Percentiles rank a stretch among this genome's conserved stretches.
These are phyloP conservation scores for Trichoderma hamatum DNA, from an alignment of 2,329 filamentous ascomycete genomes.

Conservation along the genomic window DNA sequence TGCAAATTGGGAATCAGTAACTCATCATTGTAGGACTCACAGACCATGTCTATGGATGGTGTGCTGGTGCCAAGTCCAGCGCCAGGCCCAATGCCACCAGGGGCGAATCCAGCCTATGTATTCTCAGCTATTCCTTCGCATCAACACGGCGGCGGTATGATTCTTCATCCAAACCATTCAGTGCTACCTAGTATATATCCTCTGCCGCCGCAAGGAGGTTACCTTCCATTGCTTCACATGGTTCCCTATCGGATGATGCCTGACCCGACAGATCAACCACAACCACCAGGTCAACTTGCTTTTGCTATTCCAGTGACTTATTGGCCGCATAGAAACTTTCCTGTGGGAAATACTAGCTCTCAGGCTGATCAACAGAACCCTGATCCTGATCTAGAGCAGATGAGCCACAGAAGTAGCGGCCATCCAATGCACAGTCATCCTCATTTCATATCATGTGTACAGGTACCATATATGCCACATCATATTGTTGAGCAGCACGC, in stretches of 20 bases:
- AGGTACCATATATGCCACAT: background rate
- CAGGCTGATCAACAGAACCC: background rate
- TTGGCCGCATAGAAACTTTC: background rate
- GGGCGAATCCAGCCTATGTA: background rate
- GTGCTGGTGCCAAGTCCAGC: background rate
- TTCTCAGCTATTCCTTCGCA: background rate
- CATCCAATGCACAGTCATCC: background rate
- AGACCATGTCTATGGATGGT: background rate
- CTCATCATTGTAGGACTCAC: conserved; percentile 3
- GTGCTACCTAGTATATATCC: background rate
- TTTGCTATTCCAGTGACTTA: background rate
- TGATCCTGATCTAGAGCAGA: background rate
- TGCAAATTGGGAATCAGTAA: background rate
- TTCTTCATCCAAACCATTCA: background rate
- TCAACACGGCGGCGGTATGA: background rate
- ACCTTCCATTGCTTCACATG: conserved; percentile 5
- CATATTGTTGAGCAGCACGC: background rate
- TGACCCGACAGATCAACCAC: background rate
- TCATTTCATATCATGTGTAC: background rate
- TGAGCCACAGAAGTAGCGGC: background rate
- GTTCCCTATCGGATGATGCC: background rate
- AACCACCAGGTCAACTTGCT: background rate
- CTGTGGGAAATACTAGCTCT: background rate
- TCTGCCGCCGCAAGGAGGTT: conserved; percentile 1
- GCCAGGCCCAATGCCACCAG: background rate